Conservation (phyloP, 495 filamentous ascomycete genomes). For the Clohesyomyces aquaticus region DNA sequence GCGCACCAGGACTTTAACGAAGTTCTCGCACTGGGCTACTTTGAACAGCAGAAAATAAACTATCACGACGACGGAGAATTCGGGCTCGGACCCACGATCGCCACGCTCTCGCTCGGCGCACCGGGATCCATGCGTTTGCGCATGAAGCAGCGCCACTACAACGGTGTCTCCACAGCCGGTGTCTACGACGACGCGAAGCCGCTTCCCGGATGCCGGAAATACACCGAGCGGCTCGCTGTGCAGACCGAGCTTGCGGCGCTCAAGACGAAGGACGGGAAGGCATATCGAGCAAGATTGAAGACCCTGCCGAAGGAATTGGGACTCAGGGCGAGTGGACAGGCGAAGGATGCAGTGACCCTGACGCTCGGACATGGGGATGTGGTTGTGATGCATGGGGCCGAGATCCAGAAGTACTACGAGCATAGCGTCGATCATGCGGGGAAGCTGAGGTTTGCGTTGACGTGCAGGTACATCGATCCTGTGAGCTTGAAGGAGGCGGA, state of each 20-base stretch:
- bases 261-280: slow-evolving; percentile 39
- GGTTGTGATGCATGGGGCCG: slow-evolving; percentile 76
- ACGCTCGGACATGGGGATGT: slow-evolving; percentile 75
- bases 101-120: slow-evolving; percentile 73
- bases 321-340: slow-evolving; percentile 43
- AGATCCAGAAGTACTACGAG: slow-evolving; percentile 75
- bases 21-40: slow-evolving; percentile 73
- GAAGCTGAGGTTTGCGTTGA: slow-evolving; percentile 69
- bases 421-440: slow-evolving; percentile 63
- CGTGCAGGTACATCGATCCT: slow-evolving; percentile 57
- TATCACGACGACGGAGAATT: slow-evolving; percentile 86
- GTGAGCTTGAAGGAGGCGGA: slow-evolving; percentile 48
- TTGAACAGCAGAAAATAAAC: slow-evolving; percentile 54
- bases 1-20: slow-evolving; percentile 67
- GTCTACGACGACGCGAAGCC: slow-evolving; percentile 39
- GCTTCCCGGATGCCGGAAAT: slow-evolving; percentile 49
- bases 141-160: slow-evolving; percentile 63
- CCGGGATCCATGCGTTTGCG: slow-evolving; percentile 70
- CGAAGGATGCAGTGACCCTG: slow-evolving; percentile 44
- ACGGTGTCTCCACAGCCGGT: slow-evolving; percentile 47
- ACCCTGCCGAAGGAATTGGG: slow-evolving; percentile 40
- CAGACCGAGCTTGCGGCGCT: slow-evolving; percentile 40
- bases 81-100: slow-evolving; percentile 73
- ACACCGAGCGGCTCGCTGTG: slow-evolving; percentile 44
- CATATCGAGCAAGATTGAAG: slow-evolving; percentile 43